A percentile compares a stretch with the other conserved stretches of the same genome.
Evolutionary conservation across 2,329 filamentous ascomycete genomes (phyloP).

Genomic region (Trichoderma cornu-damae): DNA sequence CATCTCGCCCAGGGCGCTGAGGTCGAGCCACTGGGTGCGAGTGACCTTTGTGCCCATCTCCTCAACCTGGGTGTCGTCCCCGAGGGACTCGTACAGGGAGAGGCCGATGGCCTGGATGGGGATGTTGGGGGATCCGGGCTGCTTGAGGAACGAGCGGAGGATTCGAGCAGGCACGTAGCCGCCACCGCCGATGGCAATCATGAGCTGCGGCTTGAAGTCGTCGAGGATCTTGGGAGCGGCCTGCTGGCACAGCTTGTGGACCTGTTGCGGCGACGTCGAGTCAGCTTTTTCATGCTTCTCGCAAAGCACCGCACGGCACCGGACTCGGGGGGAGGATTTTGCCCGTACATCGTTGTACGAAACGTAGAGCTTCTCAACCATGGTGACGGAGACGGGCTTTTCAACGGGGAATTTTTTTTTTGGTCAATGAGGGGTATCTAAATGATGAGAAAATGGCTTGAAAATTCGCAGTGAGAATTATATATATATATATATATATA

Average conservation of each 20-base stretch:
- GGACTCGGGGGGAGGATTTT: not conserved
- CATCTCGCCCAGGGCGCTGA: slow-evolving; percentile 77
- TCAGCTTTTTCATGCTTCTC: not conserved
- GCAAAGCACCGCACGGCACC: not conserved
- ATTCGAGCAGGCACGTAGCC: slow-evolving; percentile 97
- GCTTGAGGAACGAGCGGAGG: slow-evolving; percentile 94
- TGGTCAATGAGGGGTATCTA: slow-evolving; percentile 17
- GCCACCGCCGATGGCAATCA: slow-evolving; percentile 96
- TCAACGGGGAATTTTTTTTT: not conserved
- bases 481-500: slow-evolving; percentile 5
- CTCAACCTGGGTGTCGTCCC: slow-evolving; percentile 54
- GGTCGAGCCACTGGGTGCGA: slow-evolving; percentile 95
- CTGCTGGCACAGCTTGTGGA: slow-evolving; percentile 94
- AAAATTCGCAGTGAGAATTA: not conserved
- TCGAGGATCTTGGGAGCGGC: slow-evolving; percentile 75
- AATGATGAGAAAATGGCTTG: slow-evolving; percentile 1
- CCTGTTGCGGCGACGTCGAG: slow-evolving; percentile 46
- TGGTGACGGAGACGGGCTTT: slow-evolving; percentile 49
- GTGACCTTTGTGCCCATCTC: slow-evolving; percentile 87
- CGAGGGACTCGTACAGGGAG: slow-evolving; percentile 88
- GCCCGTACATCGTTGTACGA: slow-evolving; percentile 83
- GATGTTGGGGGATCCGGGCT: slow-evolving; percentile 81
- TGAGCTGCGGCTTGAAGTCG: slow-evolving; percentile 86
- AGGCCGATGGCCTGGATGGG: slow-evolving; percentile 98
- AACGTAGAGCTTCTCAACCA: slow-evolving; percentile 82